Base-by-base conservation (phyloP, 176 grass and related monocot species). In the Oryza rufipogon region DNA sequence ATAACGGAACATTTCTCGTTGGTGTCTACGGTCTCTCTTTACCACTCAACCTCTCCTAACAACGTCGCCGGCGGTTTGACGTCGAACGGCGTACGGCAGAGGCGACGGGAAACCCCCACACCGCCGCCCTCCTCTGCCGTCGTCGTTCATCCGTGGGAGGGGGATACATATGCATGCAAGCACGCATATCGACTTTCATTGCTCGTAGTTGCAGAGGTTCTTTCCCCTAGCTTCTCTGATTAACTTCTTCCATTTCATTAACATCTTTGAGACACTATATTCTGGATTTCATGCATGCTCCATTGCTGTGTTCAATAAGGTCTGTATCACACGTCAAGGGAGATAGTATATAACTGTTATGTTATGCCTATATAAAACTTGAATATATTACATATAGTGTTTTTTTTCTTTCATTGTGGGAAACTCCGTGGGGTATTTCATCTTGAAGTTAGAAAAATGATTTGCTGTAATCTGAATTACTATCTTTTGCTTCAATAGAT, bases 51-150 rank as follows among this genome's bases (percentile, higher is more conserved):
- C 47, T 46, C 39, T 71, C 36, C 23, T 34, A 33, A 2, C 73
- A 68, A 75, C 85, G 51, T 25, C 73, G 71, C 66, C 44, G 71
- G 81, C 46, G 72, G 81, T 32, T 85, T 71, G 39, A 73, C 80
- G 70, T 83, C 75, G 73, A 90, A 48, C 48, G 63, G 77, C 56
- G 19, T 14, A 90, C 73, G 79, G 88, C 74, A 79, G 74, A 83
- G 84, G 68, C 61, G 48, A 39, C 11, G 47, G 52, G 41, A 38
- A 30, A 2, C 20, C 9, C 47, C 61, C 38, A 78, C 22, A 49
- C 60, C 10, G 11, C 30, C 52, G 44, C 45, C 52, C 72, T 64
- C 39, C 15, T 8, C 48, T 5, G 3, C 46, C 14, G 11, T 32
- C 66, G 11, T 48, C 5, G 6, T 54, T 23, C 61, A 11, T 73